Percentiles rank a stretch among this genome's conserved stretches.
These are phyloP conservation scores for Achaetomiella virescens DNA, from an alignment of 495 filamentous ascomycete species.

Conservation along the genomic window DNA sequence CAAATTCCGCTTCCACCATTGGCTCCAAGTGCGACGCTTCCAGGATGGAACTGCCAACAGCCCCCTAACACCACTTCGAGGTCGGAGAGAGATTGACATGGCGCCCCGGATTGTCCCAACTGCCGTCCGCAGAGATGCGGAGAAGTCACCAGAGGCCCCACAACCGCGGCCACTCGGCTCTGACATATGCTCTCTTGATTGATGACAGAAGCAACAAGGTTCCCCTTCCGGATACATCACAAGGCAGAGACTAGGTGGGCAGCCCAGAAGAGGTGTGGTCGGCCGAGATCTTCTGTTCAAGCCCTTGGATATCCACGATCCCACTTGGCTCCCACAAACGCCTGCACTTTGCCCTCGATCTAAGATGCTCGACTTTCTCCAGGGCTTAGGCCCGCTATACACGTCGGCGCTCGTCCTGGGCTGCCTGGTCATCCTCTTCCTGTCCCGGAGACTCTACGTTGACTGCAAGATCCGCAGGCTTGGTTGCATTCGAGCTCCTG, in stretches of 20 bases:
- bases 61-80: conserved; percentile 3
- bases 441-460: conserved; percentile 2
- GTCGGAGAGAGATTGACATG: neutral
- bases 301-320: too few species aligned
- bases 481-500: conserved; percentile 17
- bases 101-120: neutral
- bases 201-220: too few species aligned
- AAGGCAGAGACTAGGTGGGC: too few species aligned
- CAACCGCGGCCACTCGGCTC: neutral
- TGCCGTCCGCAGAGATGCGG: neutral
- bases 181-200: neutral
- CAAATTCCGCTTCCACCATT: too few species aligned
- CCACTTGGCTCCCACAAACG: too few species aligned
- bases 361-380: conserved; percentile 9
- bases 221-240: too few species aligned
- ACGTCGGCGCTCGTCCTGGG: conserved; percentile 6
- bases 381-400: neutral
- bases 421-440: conserved; percentile 11
- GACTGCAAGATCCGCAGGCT: conserved; percentile 20
- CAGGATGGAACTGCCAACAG: too few species aligned
- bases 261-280: too few species aligned
- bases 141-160: neutral
- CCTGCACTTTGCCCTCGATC: too few species aligned
- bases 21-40: too few species aligned
- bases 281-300: too few species aligned